Percentiles rank a stretch among this genome's conserved stretches.
Evolutionary conservation across 2,329 filamentous ascomycete species (phyloP).

Genomic region (Aspergillus pseudoterreus): DNA sequence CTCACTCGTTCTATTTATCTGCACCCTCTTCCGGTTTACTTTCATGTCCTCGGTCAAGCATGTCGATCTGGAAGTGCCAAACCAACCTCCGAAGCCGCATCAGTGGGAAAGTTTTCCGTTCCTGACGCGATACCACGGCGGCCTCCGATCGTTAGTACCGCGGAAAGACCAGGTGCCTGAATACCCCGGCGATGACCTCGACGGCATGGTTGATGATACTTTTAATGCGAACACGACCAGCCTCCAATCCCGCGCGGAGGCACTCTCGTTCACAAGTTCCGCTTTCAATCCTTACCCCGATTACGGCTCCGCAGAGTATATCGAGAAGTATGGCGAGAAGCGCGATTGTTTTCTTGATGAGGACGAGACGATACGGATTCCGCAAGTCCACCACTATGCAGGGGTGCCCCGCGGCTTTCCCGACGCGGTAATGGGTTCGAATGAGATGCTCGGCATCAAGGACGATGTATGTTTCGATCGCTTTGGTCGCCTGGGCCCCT

Average conservation of each 20-base stretch:
- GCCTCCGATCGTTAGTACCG: constrained; percentile 68
- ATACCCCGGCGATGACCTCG: constrained; percentile 64
- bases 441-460: constrained; percentile 71
- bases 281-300: constrained; percentile 67
- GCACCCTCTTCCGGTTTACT: constrained; percentile 70
- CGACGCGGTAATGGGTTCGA: constrained; percentile 79
- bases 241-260: constrained; percentile 21
- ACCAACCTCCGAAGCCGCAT: constrained; percentile 61
- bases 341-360: constrained; percentile 76
- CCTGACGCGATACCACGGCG: constrained; percentile 84
- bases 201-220: constrained; percentile 51
- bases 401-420: constrained; percentile 83
- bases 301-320: constrained; percentile 57
- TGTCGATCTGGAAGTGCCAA: constrained; percentile 46
- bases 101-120: constrained; percentile 85
- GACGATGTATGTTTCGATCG: constrained; percentile 92
- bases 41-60: constrained; percentile 40
- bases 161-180: constrained; percentile 69
- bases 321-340: constrained; percentile 55
- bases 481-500: constrained; percentile 81
- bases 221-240: constrained; percentile 27
- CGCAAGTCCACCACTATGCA: constrained; percentile 67
- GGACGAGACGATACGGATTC: constrained; percentile 60
- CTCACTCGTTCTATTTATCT: constrained; percentile 70
- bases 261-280: constrained; percentile 44